Base-by-base conservation (phyloP, 1,139 yeast genomes). In the Yamadazyma buinensis region DNA sequence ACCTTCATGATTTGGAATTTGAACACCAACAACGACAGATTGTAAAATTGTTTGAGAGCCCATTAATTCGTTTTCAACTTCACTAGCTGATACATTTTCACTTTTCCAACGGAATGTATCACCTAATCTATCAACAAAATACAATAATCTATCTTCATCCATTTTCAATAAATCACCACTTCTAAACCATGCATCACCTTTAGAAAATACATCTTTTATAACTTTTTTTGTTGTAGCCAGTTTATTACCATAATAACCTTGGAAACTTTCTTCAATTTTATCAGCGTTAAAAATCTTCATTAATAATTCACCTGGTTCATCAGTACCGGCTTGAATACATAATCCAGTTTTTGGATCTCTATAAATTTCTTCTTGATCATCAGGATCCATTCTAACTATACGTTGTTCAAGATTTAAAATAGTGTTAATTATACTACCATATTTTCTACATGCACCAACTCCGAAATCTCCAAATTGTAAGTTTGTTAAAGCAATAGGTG, bases 51-150 rank as follows among this genome's bases (percentile, higher is more conserved):
- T 60, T 40, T 61, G 53, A 18, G 74, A 67, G n/a, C 84, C 84
- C 61, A 72, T 63, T 28, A 75, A 55, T 47, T 73, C 77, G 54
- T 83, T 85, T 56, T 90, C 97, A 27, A 92, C 97, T 60, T 92
- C 97, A 29, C 90, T 81, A 8, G 97, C 88, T 22, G 94, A 80
- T 23, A 92, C 97, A 60, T 92, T 90, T 62, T 92, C 98, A 2
- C 95, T 84, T 61, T 88, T 90, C 97, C 97, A 92, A 48, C 98
- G 75, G 67, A 84, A 92, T 0, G 97, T 90, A 55, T 92, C 98
- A 26, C 98, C 98, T 54, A 90, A 65, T 52, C 98, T 69, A 62
- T 90, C 98, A 32, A 87, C 88, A 58, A 92, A 92, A 59, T 84
- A 87, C 51, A 84, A 67, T 47, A 83, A 64, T 1, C 88, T 84